These are phyloP conservation scores for Claviceps sp. DNA, from an alignment of 2,329 filamentous ascomycete species.

Conservation along the genomic window DNA sequence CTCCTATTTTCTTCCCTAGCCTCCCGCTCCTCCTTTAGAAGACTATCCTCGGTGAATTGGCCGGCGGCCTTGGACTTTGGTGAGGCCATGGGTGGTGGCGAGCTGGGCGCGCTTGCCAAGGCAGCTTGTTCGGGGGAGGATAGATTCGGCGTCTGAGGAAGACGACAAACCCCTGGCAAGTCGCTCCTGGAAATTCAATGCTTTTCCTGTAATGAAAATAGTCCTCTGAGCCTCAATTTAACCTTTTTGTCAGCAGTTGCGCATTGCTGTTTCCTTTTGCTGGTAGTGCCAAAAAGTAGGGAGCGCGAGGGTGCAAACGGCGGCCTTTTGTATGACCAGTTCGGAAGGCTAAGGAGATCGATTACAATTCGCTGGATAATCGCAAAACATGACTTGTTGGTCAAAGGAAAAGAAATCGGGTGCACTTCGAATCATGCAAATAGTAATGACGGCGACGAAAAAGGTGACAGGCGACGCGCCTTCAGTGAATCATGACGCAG, in stretches of 20 bases:
- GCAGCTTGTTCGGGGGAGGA: constrained; percentile 16
- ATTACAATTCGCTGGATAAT: too few species aligned
- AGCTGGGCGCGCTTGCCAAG: constrained; percentile 24
- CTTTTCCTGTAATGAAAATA: neutral
- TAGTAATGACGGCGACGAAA: neutral
- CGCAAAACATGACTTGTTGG: too few species aligned
- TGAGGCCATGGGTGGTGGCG: constrained; percentile 18
- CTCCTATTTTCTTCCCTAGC: constrained; percentile 27
- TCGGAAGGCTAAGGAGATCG: too few species aligned
- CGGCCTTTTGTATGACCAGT: too few species aligned
- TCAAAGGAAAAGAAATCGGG: too few species aligned
- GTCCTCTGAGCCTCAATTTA: neutral
- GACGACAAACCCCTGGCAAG: constrained; percentile 17
- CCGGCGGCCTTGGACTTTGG: constrained; percentile 7
- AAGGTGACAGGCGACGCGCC: constrained; percentile 1
- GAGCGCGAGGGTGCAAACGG: too few species aligned
- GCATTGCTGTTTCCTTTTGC: too few species aligned
- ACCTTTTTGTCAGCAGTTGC: neutral
- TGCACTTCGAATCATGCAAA: too few species aligned
- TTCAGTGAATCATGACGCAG: constrained; percentile 13
- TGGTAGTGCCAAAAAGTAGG: too few species aligned
- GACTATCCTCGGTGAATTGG: constrained; percentile 14
- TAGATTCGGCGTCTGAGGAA: constrained; percentile 19
- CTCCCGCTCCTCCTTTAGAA: constrained; percentile 24
- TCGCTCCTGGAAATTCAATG: neutral